These are phyloP conservation scores for Penicillium chermesinum DNA, from an alignment of 495 filamentous ascomycete genomes.

Conservation along the genomic window DNA sequence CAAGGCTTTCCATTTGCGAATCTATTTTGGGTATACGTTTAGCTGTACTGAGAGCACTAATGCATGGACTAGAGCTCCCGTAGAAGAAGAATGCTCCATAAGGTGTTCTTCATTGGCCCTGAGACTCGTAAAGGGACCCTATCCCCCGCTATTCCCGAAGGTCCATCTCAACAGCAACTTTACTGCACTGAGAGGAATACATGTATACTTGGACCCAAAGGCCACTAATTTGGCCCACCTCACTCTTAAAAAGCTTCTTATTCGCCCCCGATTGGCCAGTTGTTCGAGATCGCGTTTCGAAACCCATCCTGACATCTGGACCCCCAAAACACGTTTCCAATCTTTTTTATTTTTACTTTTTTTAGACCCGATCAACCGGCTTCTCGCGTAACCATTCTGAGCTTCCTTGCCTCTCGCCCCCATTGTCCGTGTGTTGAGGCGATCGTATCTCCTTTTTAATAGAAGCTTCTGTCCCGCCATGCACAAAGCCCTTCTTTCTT, in stretches of 20 bases:
- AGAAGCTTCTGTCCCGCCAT: background rate
- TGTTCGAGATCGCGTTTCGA: background rate
- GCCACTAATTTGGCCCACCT: background rate
- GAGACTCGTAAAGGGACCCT: background rate
- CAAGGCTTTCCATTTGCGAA: background rate
- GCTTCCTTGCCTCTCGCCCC: background rate
- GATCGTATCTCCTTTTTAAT: background rate
- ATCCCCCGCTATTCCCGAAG: background rate
- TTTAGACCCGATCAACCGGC: background rate
- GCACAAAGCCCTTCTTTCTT: background rate
- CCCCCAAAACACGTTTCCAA: background rate
- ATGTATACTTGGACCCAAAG: background rate
- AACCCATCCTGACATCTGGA: background rate
- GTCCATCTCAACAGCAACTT: background rate
- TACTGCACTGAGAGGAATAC: background rate
- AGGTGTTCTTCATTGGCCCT: background rate
- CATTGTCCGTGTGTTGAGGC: background rate
- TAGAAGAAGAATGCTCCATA: background rate
- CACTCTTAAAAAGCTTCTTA: background rate
- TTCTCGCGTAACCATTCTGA: background rate
- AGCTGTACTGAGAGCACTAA: background rate
- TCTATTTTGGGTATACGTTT: no score
- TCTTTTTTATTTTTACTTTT: background rate
- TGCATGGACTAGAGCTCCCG: background rate
- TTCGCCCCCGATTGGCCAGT: background rate